phyloP scores from a whole-genome alignment of 1,284 basidiomycete species.

The Rugosomyces carneus region DNA sequence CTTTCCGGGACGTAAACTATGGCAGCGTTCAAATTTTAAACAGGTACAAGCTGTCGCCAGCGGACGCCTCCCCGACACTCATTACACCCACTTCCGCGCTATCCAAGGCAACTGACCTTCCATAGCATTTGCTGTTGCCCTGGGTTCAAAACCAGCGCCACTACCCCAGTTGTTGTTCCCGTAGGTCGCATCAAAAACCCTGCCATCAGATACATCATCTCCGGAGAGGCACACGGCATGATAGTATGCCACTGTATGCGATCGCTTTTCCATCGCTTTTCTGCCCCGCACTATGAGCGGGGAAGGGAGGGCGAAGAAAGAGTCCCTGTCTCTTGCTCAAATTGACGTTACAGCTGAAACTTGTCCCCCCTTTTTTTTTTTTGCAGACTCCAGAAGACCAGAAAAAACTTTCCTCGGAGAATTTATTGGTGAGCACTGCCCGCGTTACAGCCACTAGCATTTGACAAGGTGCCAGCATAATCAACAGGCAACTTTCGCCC shows the following conservation, averaged over 20 bases:
- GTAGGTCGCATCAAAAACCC: constrained; percentile 58
- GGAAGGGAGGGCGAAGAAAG: no score
- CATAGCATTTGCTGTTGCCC: constrained; percentile 53
- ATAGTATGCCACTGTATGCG: constrained; percentile 42
- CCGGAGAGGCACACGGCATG: constrained; percentile 36
- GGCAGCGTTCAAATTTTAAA: no score
- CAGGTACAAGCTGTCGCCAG: no score
- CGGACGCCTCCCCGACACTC: no score
- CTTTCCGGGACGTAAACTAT: no score
- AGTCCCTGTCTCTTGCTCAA: no score
- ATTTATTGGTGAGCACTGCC: constrained; percentile 41
- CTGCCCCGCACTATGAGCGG: not conserved
- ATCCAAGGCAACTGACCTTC: constrained; percentile 59
- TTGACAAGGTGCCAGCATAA: constrained; percentile 31
- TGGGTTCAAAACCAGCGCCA: constrained; percentile 34
- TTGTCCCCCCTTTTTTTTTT: no score
- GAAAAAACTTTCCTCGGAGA: constrained; percentile 46
- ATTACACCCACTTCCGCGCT: constrained; percentile 54
- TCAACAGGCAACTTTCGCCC: no score
- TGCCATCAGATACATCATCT: constrained; percentile 47
- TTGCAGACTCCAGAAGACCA: not conserved
- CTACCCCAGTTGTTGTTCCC: constrained; percentile 42
- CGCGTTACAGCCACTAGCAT: constrained; percentile 39
- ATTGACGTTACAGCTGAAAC: no score
- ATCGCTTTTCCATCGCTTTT: not conserved